Evolutionary conservation across 352 stramenopile genomes (phyloP), one percentile per base, ranked within the genome.

Genomic region (Globisporangium recalcitrans): DNA sequence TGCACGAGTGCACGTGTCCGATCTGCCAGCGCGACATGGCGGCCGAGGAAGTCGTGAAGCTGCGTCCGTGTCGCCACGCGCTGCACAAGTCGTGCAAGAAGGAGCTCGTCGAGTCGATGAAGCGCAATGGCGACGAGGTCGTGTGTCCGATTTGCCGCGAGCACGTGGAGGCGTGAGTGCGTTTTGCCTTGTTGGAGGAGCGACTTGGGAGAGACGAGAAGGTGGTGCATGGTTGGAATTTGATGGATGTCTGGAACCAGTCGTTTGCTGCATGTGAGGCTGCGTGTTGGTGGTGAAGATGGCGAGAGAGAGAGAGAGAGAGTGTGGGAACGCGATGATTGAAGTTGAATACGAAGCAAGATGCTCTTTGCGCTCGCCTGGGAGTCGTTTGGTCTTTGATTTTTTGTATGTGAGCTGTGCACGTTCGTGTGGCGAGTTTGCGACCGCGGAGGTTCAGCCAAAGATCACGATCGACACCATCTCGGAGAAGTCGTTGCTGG

Each of bases 21-120:
- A 87, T 88, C 53, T 90, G 81, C 60, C 69, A 71, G 11, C 73
- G 85, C 47, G 78, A 88, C 47, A 68, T 90, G 60, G 73, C 74
- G 22, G 72, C 65, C 0, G 79, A 72, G 10, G 72, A 85, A 51
- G 82, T 70, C 10, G 63, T 73, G 24, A 78, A 79, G 60, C 62
- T 87, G 21, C 22, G 29, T 2, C 67, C 52, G 19, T 90, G 81
- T 38, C 31, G 68, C 21, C 81, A 90, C 27, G 69, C 80, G 49
- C 71, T 91, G 22, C 79, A 91, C 58, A 32, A 32, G 29, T 31
- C 49, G 59, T 65, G 59, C 32, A 60, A 78, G 52, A 60, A 73
- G 11, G 63, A 75, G 26, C 34, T 85, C 34, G 38, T 82, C 49
- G 68, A 46, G 21, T 42, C 65, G 6, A 78, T 74, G 31, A 49